Conservation (phyloP, 106 monocot genomes). For the Narthecium ossifragum region DNA sequence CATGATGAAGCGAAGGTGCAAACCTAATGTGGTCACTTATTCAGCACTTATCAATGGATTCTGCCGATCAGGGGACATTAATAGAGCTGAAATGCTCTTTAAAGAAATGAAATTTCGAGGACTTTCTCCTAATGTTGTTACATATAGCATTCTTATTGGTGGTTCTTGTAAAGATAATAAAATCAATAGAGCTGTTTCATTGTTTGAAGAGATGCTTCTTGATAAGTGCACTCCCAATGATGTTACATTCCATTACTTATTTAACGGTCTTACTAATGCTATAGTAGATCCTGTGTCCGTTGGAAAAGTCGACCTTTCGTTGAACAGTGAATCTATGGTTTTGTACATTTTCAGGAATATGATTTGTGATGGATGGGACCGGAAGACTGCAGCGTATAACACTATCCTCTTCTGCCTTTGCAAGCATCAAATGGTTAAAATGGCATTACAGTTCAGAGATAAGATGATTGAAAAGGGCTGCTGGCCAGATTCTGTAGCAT, state of each 20-base stretch:
- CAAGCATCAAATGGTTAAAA: constrained; percentile 65
- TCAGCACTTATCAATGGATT: constrained; percentile 68
- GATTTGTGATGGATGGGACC: constrained; percentile 63
- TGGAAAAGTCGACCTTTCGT: constrained; percentile 1
- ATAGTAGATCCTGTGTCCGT: constrained; percentile 1
- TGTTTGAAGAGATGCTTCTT: constrained; percentile 71
- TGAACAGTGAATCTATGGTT: constrained; percentile 15
- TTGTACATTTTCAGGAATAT: constrained; percentile 45
- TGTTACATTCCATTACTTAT: constrained; percentile 63
- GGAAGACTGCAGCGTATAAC: constrained; percentile 60
- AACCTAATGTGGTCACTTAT: constrained; percentile 74
- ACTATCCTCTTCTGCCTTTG: constrained; percentile 70
- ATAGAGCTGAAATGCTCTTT: constrained; percentile 40
- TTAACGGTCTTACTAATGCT: constrained; percentile 53
- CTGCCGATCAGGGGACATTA: constrained; percentile 41
- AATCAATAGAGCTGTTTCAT: constrained; percentile 23
- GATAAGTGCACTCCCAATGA: constrained; percentile 63
- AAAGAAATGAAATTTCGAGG: constrained; percentile 42
- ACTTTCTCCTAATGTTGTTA: constrained; percentile 73
- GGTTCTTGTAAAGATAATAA: constrained; percentile 38
- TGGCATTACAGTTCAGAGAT: constrained; percentile 61
- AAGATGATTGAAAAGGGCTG: constrained; percentile 55
- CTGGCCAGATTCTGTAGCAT: constrained; percentile 39
- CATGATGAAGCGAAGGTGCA: constrained; percentile 63
- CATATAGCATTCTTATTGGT: constrained; percentile 68